Conservation (phyloP, 2,329 filamentous ascomycete genomes). For the Cyphellophora attinorum region DNA sequence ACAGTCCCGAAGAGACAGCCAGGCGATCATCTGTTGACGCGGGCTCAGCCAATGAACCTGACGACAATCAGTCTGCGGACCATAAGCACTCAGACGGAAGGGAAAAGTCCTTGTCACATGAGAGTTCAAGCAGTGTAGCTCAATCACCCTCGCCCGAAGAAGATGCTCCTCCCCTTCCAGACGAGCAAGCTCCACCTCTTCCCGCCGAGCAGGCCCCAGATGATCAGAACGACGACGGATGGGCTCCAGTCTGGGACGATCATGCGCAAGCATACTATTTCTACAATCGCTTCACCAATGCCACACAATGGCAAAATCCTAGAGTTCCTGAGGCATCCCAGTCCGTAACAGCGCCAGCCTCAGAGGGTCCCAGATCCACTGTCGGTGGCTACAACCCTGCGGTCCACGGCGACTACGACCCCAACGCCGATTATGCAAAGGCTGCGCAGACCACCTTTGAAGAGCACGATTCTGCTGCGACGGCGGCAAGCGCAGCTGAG, state of each 20-base stretch:
- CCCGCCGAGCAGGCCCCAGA: conserved; percentile 44
- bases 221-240: conserved; percentile 53
- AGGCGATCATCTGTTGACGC: no score
- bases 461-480: conserved; percentile 19
- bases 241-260: conserved; percentile 71
- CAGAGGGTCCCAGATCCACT: conserved; percentile 24
- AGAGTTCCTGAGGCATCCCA: conserved; percentile 48
- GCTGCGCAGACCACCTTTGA: conserved; percentile 30
- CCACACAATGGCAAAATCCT: conserved; percentile 79
- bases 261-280: conserved; percentile 66
- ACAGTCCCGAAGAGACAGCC: no score
- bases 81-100: no score
- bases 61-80: no score
- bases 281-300: conserved; percentile 67
- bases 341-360: conserved; percentile 20
- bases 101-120: no score
- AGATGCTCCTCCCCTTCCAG: conserved; percentile 10
- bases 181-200: conserved; percentile 36
- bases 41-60: no score
- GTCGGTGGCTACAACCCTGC: conserved; percentile 82
- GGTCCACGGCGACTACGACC: conserved; percentile 94
- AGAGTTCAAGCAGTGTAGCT: no score
- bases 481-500: conserved; percentile 26
- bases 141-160: conserved; percentile 12
- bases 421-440: conserved; percentile 86